Evolutionary conservation across 345 rosid genomes (phyloP).

Genomic region (Zanthoxylum bungeanum): DNA sequence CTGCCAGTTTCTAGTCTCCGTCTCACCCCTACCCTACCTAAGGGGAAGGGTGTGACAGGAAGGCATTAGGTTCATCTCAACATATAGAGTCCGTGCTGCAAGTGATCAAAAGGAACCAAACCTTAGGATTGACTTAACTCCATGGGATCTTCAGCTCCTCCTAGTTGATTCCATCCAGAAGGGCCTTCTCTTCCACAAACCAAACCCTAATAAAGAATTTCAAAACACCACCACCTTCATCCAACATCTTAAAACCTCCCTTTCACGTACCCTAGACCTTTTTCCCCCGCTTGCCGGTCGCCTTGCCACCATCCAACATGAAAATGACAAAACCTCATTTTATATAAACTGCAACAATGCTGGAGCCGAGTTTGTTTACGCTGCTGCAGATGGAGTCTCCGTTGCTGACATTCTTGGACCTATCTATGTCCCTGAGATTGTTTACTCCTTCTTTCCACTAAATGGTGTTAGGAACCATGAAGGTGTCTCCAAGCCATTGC

Average conservation of each 20-base stretch:
- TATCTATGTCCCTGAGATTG: slow-evolving; percentile 23
- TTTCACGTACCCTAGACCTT: slow-evolving; percentile 17
- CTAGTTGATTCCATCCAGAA: background rate
- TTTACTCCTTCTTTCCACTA: slow-evolving; percentile 39
- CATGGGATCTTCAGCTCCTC: background rate
- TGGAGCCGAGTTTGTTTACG: slow-evolving; percentile 37
- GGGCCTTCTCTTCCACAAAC: background rate
- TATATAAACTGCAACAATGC: slow-evolving; percentile 27
- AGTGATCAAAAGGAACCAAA: background rate
- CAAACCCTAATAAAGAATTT: background rate
- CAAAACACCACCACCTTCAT: background rate
- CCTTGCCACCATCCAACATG: slow-evolving; percentile 12
- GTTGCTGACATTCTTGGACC: slow-evolving; percentile 23
- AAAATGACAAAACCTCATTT: slow-evolving; percentile 13
- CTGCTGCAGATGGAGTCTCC: slow-evolving; percentile 24
- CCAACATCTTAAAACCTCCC: slow-evolving; percentile 7
- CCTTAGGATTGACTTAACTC: background rate
- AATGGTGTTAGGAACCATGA: slow-evolving; percentile 30
- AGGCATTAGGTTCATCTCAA: background rate
- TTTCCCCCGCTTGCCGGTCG: slow-evolving; percentile 29
- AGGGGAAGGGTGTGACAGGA: too few species aligned
- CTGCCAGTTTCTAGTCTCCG: too few species aligned
- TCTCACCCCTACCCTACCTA: too few species aligned
- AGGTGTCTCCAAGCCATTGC: slow-evolving; percentile 33
- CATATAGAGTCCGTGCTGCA: too few species aligned